phyloP scores from a whole-genome alignment of 164 flowering plant species.

The Chimonanthus praecox region DNA sequence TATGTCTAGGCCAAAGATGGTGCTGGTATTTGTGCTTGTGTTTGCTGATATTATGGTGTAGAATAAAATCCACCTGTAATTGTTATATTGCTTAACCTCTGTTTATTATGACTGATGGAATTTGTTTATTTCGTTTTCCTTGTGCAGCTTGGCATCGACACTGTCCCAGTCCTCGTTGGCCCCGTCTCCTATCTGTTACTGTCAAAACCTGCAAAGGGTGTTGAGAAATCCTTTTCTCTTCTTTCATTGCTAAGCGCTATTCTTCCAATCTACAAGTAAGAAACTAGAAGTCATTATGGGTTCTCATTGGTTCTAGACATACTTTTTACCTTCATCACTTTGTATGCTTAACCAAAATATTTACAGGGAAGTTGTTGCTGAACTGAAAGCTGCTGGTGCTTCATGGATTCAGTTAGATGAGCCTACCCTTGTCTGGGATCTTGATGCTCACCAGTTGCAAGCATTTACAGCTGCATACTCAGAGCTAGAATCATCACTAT shows the following conservation, averaged over 20 bases:
- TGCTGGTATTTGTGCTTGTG: neutral
- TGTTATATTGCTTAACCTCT: neutral
- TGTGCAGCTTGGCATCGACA: conserved; percentile 65
- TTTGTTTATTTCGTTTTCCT: neutral
- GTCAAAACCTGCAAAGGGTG: conserved; percentile 75
- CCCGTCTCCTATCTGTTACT: conserved; percentile 72
- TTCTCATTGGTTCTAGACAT: neutral
- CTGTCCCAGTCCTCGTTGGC: conserved; percentile 66
- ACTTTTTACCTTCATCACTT: neutral
- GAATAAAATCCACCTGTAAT: neutral
- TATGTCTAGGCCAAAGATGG: neutral
- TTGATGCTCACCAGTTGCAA: conserved; percentile 61
- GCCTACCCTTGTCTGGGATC: conserved; percentile 74
- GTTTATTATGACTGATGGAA: neutral
- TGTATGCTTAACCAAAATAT: neutral
- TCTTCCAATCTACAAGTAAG: conserved; percentile 72
- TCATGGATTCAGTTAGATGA: conserved; percentile 90
- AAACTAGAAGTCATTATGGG: neutral
- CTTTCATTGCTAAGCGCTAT: conserved; percentile 53
- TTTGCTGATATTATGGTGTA: neutral
- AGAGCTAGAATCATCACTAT: conserved; percentile 57
- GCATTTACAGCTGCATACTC: conserved; percentile 75
- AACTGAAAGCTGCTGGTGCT: conserved; percentile 88
- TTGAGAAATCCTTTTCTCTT: conserved; percentile 56
- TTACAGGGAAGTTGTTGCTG: conserved; percentile 61